Conservation (phyloP, 345 rosid species). For the Clausena lansium region DNA sequence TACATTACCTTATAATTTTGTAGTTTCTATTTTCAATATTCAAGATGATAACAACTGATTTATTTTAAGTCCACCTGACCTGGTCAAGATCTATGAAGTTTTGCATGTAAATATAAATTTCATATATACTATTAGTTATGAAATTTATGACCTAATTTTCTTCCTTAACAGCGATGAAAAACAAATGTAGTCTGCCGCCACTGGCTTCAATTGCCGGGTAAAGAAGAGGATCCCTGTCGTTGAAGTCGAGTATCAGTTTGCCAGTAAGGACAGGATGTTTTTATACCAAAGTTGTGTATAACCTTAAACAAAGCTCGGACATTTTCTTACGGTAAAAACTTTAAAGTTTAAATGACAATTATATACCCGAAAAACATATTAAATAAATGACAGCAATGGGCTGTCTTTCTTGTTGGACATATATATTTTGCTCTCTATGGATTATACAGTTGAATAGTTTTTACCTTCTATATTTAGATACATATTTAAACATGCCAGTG, state of each 20-base stretch:
- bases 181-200: neutral
- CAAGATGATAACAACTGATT: too few species aligned
- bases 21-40: too few species aligned
- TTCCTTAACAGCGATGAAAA: neutral
- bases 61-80: too few species aligned
- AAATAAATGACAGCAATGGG: neutral
- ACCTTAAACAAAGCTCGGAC: neutral
- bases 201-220: neutral
- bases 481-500: neutral
- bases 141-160: neutral
- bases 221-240: neutral
- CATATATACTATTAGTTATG: neutral
- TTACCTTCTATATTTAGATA: neutral
- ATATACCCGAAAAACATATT: neutral
- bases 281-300: neutral
- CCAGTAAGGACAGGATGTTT: neutral
- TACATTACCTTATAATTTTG: neutral
- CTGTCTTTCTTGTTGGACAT: neutral
- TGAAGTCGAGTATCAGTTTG: neutral
- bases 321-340: neutral
- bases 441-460: neutral
- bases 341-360: neutral
- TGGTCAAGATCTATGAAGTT: too few species aligned
- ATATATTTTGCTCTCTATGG: neutral
- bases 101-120: too few species aligned